Percentiles rank a stretch among this genome's conserved stretches.
These are phyloP conservation scores for Westerdykella aurantiaca DNA, from an alignment of 2,329 filamentous ascomycete species.

Conservation along the genomic window DNA sequence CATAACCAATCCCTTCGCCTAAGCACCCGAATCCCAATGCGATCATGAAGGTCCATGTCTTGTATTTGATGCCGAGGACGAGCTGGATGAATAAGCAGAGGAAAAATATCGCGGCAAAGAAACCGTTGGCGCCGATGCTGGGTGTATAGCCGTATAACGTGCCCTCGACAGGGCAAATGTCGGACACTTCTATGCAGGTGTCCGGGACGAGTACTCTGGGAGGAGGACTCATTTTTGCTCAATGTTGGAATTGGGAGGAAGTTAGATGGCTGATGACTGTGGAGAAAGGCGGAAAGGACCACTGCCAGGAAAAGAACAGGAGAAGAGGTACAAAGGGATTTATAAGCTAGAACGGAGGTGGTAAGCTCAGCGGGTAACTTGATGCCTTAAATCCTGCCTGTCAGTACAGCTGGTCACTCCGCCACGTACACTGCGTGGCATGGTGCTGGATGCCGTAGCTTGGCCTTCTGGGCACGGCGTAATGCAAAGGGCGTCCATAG, in stretches of 20 bases:
- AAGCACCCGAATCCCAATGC: constrained; percentile 46
- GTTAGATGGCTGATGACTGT: constrained; percentile 13
- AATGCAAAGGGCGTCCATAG: no score
- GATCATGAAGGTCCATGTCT: constrained; percentile 52
- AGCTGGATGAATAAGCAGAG: constrained; percentile 46
- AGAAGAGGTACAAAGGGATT: neutral
- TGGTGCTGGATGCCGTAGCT: no score
- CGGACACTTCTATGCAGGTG: constrained; percentile 11
- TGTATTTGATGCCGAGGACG: constrained; percentile 45
- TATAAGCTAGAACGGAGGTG: neutral
- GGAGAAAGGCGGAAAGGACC: constrained; percentile 2
- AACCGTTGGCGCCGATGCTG: constrained; percentile 46
- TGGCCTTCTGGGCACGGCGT: no score
- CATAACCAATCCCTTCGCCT: constrained; percentile 53
- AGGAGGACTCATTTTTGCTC: no score
- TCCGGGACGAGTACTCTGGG: no score
- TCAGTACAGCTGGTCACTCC: no score
- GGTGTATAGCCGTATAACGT: constrained; percentile 53
- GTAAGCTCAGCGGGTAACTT: neutral
- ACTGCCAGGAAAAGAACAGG: constrained; percentile 4
- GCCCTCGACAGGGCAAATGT: constrained; percentile 41
- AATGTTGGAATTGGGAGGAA: constrained; percentile 5
- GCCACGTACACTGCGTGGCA: no score
- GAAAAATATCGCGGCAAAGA: constrained; percentile 50
- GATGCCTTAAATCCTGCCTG: neutral